Evolutionary conservation across 352 stramenopile genomes (phyloP), one percentile per base, ranked within the genome.

Genomic region (Phytopythium litorale): DNA sequence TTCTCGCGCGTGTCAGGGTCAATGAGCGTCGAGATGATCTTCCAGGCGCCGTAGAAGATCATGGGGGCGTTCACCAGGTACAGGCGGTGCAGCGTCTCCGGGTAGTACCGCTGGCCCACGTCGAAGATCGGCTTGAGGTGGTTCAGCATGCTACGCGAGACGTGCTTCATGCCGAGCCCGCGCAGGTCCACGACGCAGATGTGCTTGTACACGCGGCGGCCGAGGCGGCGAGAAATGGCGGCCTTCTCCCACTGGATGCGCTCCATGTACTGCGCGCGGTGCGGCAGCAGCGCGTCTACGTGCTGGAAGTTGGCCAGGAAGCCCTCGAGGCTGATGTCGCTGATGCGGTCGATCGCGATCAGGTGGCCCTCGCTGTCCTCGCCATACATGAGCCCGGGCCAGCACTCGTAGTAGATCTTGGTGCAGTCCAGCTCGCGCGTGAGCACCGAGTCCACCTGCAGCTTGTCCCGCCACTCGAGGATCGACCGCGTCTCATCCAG

Each of bases 61-160:
- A 91, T 87, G 21, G 86, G 86, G 4, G 83, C 83, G 59, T 95
- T 93, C 56, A 93, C 75, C 37, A 95, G 48, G 65, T 91, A 95
- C 45, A 95, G 68, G 2, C 78, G 75, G 59, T 88, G 83, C 33
- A 94, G 66, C 21, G 81, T 91, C 75, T 94, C 86, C 0, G 86
- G 85, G 64, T 92, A 94, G 66, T 92, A 91, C 7, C 84, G 64
- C 65, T 91, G 79, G 0, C 81, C 83, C 46, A 92, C 66, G 50
- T 91, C 83, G 57, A 94, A 91, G 59, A 94, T 92, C 5, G 81
- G 79, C 53, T 91, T 89, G 45, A 92, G 68, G 42, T 89, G 74
- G 55, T 73, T 73, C 33, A 91, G 67, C 19, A 89, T 70, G 13
- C 74, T 74, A 7, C 71, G 75, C 32, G 79, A 79, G 0, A 88